Base-by-base conservation (phyloP, 176 grass and related monocot species). In the Zoysia japonica region DNA sequence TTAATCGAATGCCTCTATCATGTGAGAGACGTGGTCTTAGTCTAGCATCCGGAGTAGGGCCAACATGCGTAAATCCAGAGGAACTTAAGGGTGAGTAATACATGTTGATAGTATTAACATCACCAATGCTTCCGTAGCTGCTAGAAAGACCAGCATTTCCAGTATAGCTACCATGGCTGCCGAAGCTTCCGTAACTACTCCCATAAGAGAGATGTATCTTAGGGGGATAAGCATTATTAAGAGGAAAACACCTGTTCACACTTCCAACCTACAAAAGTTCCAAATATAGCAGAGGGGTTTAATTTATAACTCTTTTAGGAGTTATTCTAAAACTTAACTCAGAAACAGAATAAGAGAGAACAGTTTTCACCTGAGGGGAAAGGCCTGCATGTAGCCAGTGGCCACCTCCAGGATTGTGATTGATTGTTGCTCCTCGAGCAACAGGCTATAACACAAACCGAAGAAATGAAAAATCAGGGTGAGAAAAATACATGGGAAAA, bases 301-400 rank as follows among this genome's bases (percentile, higher is more conserved):
- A 70, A 65, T 15, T 15, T 76, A 80, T 72, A 37, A 68, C 48
- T 51, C 11, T 52, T 45, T 80, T 44, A 8, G 28, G 50, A 55
- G 68, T 66, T 78, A 61, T 72, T 78, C 41, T 80, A 84, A 60
- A 84, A 68, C 38, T 83, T 4, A 70, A 88, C 45, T 41, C 73
- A 42, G 42, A 61, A 76, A 39, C 11, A 83, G 28, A 40, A 35
- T 46, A 39, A 51, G 39, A 36, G 54, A 47, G n/a, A 28, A 13
- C 43, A 66, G 17, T 59, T 52, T 81, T 76, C 69, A 99, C 96
- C 92, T 99, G 96, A 59, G 90, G 96, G 55, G 96, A 99, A 82
- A 99, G 92, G 59, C 96, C 96, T 81, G 96, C 47, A 86, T 80
- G 90, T 77, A 99, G 61, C 96, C 92, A 99, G 65, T 99, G 92